phyloP scores from a whole-genome alignment of 352 stramenopile genomes.

The Globisporangium recalcitrans region DNA sequence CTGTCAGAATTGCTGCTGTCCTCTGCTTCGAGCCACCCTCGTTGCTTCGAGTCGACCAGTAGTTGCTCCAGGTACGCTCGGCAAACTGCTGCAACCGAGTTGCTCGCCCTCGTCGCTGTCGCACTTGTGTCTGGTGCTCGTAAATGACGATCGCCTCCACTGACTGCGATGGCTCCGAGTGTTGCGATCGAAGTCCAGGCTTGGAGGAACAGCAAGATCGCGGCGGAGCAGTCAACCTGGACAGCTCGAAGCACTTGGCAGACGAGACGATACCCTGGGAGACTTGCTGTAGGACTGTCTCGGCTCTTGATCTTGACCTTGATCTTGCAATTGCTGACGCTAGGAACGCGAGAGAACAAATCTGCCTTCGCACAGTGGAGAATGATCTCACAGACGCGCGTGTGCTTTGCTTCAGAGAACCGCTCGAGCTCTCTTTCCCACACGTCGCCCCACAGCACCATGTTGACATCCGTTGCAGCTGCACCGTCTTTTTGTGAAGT shows the following conservation, averaged over 20 bases:
- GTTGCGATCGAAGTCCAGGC: background rate
- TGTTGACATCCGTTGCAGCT: background rate
- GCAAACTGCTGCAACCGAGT: background rate
- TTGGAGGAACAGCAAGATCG: conserved; percentile 8
- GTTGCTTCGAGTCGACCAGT: conserved; percentile 2
- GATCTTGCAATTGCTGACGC: background rate
- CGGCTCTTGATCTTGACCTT: background rate
- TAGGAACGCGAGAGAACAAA: conserved; percentile 14
- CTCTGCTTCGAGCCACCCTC: background rate
- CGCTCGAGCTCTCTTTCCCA: conserved; percentile 29
- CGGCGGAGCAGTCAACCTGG: background rate
- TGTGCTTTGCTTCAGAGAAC: conserved; percentile 3
- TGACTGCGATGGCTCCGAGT: background rate
- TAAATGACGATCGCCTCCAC: background rate
- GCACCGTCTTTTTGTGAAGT: background rate
- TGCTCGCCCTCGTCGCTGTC: background rate
- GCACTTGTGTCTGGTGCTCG: background rate
- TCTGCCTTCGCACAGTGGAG: conserved; percentile 33
- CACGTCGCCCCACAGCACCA: conserved; percentile 27
- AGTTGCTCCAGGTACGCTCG: conserved; percentile 12
- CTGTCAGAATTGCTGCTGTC: background rate
- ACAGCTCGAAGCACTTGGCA: conserved; percentile 5
- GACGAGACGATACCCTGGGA: conserved; percentile 24
- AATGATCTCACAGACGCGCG: conserved; percentile 24
- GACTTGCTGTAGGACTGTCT: background rate